phyloP scores from a whole-genome alignment of 1,284 basidiomycete species.

The Sphagnurus paluster region DNA sequence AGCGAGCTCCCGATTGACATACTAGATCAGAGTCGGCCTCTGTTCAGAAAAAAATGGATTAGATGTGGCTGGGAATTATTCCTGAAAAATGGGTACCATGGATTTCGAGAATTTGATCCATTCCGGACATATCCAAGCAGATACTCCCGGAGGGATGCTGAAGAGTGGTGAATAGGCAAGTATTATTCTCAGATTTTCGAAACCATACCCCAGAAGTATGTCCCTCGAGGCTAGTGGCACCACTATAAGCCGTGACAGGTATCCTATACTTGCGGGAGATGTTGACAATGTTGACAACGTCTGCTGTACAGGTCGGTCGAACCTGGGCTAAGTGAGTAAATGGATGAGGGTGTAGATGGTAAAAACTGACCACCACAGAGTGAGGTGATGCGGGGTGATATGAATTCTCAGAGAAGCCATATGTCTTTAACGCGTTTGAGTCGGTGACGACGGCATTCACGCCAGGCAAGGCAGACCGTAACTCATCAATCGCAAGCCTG shows the following conservation, averaged over 20 bases:
- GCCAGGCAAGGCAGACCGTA: slow-evolving; percentile 47
- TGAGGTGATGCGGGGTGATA: slow-evolving; percentile 68
- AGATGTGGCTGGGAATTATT: background rate
- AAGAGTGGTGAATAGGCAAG: slow-evolving; percentile 8
- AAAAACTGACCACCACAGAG: slow-evolving; percentile 57
- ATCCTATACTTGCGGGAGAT: slow-evolving; percentile 65
- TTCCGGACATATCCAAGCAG: slow-evolving; percentile 83
- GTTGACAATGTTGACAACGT: slow-evolving; percentile 70
- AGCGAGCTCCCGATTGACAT: slow-evolving; percentile 81
- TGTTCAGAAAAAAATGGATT: slow-evolving; percentile 50
- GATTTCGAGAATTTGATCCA: slow-evolving; percentile 84
- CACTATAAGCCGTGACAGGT: slow-evolving; percentile 74
- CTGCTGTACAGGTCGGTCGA: slow-evolving; percentile 60
- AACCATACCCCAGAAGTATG: slow-evolving; percentile 53
- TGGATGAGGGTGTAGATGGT: slow-evolving; percentile 40
- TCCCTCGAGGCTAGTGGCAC: slow-evolving; percentile 75
- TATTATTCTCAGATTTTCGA: background rate
- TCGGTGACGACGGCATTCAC: slow-evolving; percentile 50
- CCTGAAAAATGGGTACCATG: slow-evolving; percentile 50
- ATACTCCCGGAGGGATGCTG: slow-evolving; percentile 66
- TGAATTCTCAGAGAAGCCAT: slow-evolving; percentile 69
- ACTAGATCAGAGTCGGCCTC: slow-evolving; percentile 79
- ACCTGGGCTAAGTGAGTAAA: slow-evolving; percentile 38
- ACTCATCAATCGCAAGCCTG: slow-evolving; percentile 53
- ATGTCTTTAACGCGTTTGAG: slow-evolving; percentile 45